Conservation (phyloP, 225 moss, liverwort and hornwort genomes). For the Physcomitrellopsis africana region DNA sequence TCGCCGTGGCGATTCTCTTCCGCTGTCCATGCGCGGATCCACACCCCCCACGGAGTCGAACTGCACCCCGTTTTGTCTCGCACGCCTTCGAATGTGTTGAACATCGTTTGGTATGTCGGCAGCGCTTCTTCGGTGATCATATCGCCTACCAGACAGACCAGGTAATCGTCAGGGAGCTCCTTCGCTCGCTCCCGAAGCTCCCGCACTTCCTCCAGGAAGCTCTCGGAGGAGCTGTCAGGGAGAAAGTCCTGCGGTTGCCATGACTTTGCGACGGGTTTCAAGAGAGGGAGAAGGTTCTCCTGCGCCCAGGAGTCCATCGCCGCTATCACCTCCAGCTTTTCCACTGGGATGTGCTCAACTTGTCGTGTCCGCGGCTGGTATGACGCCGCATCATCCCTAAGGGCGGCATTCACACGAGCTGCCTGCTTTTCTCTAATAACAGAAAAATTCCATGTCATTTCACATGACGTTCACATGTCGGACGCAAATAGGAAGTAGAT, state of each 20-base stretch:
- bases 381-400: constrained; percentile 31
- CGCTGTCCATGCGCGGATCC: constrained; percentile 91
- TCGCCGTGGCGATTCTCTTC: constrained; percentile 96
- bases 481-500: background rate
- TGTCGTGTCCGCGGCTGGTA: constrained; percentile 38
- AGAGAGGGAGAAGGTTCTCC: constrained; percentile 43
- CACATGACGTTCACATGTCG: background rate
- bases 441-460: background rate
- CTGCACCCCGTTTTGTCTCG: constrained; percentile 69
- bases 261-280: constrained; percentile 56
- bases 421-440: constrained; percentile 29
- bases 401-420: background rate
- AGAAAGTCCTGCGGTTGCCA: constrained; percentile 67
- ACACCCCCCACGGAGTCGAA: constrained; percentile 79
- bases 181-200: constrained; percentile 46
- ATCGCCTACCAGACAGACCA: constrained; percentile 63
- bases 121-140: constrained; percentile 65
- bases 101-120: constrained; percentile 88
- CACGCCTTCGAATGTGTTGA: constrained; percentile 85
- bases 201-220: constrained; percentile 48
- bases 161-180: constrained; percentile 56
- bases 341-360: constrained; percentile 17
- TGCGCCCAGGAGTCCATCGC: constrained; percentile 53
- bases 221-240: constrained; percentile 47
- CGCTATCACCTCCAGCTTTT: constrained; percentile 52